phyloP scores from a whole-genome alignment of 768 basidiomycete species.

The Lyophyllum semitale region DNA sequence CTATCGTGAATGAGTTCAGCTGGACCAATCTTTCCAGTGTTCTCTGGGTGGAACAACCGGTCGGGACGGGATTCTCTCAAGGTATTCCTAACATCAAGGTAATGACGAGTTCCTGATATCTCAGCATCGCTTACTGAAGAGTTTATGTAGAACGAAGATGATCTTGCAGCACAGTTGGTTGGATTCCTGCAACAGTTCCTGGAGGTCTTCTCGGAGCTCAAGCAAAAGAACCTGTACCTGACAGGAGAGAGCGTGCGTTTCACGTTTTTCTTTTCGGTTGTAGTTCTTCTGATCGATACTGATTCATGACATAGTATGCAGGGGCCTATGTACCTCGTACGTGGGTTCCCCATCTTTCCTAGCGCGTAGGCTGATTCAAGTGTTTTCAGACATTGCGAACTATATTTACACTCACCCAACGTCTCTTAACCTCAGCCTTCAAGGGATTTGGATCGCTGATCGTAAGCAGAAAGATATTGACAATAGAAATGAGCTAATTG shows the following conservation, averaged over 20 bases:
- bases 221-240: conserved; percentile 70
- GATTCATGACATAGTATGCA: conserved; percentile 54
- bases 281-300: background rate
- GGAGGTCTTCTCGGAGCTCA: conserved; percentile 71
- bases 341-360: conserved; percentile 17
- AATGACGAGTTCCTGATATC: conserved; percentile 13
- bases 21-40: conserved; percentile 82
- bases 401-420: conserved; percentile 64
- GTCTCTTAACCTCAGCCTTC: conserved; percentile 55
- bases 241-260: conserved; percentile 73
- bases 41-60: conserved; percentile 77
- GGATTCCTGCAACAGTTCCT: conserved; percentile 79
- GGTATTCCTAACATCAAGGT: conserved; percentile 66
- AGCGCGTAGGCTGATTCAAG: background rate
- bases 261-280: background rate
- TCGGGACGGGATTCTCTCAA: conserved; percentile 78
- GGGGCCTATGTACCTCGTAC: conserved; percentile 61
- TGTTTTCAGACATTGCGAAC: conserved; percentile 65
- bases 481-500: background rate
- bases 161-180: conserved; percentile 47
- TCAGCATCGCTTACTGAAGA: background rate
- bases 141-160: conserved; percentile 43
- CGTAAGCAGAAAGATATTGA: conserved; percentile 41
- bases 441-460: conserved; percentile 74
- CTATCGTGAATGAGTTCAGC: conserved; percentile 65